Percentiles rank a stretch among this genome's conserved stretches.
Evolutionary conservation across 768 basidiomycete genomes (phyloP).

Genomic region (Podaxis sp.): DNA sequence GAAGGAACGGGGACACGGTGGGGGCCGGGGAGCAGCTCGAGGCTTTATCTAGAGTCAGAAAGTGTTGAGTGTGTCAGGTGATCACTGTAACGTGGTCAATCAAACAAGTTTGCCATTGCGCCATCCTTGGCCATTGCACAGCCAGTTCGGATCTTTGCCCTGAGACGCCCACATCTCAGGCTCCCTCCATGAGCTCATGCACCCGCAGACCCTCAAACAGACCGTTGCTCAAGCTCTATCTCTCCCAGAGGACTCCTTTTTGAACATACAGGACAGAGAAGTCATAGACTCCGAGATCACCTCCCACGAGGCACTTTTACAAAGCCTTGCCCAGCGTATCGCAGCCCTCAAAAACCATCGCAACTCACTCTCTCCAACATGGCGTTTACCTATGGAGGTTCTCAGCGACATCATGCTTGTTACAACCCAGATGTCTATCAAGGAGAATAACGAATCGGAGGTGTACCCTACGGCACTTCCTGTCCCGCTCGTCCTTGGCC

Average conservation of each 20-base stretch:
- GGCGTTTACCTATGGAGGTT: constrained; percentile 9
- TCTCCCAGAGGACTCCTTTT: background rate
- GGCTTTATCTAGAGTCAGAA: constrained; percentile 34
- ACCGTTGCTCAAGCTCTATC: background rate
- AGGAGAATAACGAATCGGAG: constrained; percentile 11
- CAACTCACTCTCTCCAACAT: constrained; percentile 11
- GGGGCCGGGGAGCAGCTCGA: constrained; percentile 71
- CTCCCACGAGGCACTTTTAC: background rate
- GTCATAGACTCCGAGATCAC: constrained; percentile 2
- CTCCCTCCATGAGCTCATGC: background rate
- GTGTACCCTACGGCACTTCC: constrained; percentile 9
- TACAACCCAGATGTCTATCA: constrained; percentile 1
- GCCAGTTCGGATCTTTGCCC: background rate
- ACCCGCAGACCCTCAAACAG: background rate
- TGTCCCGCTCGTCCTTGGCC: constrained; percentile 5
- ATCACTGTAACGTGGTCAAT: too few species aligned
- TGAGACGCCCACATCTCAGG: background rate
- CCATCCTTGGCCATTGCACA: too few species aligned
- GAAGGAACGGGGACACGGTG: constrained; percentile 81
- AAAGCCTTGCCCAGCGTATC: constrained; percentile 1
- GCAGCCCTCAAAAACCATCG: constrained; percentile 10
- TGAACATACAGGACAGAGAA: background rate
- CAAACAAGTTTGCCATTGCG: too few species aligned
- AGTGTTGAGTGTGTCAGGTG: constrained; percentile 20
- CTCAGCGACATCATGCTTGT: constrained; percentile 11